Evolutionary conservation across 2,329 filamentous ascomycete genomes (phyloP), one percentile per base, ranked within the genome.

Genomic region (Colletotrichum lini): DNA sequence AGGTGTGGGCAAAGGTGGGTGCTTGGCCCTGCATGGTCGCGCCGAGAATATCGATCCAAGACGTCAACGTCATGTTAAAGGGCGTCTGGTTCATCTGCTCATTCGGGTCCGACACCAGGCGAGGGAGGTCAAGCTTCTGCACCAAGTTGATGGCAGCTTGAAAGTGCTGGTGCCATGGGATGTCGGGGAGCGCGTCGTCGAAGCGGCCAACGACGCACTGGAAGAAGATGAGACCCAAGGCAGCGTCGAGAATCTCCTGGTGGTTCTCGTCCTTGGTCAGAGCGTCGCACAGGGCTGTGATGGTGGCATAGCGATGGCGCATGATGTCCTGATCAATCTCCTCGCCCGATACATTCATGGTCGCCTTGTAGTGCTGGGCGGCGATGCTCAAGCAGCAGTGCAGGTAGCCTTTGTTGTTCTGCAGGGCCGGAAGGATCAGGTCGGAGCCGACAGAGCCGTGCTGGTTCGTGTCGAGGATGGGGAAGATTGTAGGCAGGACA

Each of bases 31-130:
- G 89, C 91, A 99, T 98, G 12, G 95, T 97, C 2, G 95, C 92
- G 73, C 96, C 96, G 44, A 98, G 90, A 75, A 99, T 98, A 82
- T 99, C 96, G 78, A 98, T 98, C 96, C 96, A 98, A 12, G 95
- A 88, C 7, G 94, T 93, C 73, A 98, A 85, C 1, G 94, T 95
- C 95, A 98, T 98, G 88, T 95, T 98, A 89, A 98, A 98, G 13
- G 94, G 93, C 6, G 93, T 90, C 73, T 92, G 92, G 9, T 84
- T 77, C 74, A 88, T 84, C n/a, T 86, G 85, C 74, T 91, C 88
- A 61, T 86, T 85, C 61, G 88, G 86, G 72, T 90, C 86, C 53
- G 90, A 86, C 65, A 96, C 90, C 58, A 91, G 81, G 49, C 88
- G 87, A 12, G 93, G 92, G 49, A 98, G 90, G 70, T 95, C 91